Percentiles rank a stretch among this genome's conserved stretches.
phyloP scores from a whole-genome alignment of 495 filamentous ascomycete species.

The Penicillium robsamsonii region DNA sequence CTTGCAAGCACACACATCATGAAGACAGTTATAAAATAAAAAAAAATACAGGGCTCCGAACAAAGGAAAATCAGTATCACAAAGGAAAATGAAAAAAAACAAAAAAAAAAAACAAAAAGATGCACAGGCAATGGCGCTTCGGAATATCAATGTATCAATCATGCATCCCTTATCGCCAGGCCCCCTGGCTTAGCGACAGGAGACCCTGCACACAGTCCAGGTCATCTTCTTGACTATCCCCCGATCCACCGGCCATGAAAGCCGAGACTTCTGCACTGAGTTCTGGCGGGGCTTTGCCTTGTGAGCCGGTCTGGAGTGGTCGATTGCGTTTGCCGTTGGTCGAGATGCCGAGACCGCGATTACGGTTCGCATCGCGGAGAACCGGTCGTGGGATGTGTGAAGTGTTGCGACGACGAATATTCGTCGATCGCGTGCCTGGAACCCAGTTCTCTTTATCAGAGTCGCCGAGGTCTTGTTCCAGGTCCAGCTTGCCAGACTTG shows the following conservation, averaged over 20 bases:
- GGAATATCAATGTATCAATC: conserved; percentile 3
- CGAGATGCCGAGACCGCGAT: conserved; percentile 27
- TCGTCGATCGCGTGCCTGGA: conserved; percentile 48
- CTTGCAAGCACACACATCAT: conserved; percentile 39
- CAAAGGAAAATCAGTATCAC: conserved; percentile 18
- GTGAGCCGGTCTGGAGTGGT: conserved; percentile 27
- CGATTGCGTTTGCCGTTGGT: conserved; percentile 39
- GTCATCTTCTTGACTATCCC: conserved; percentile 64
- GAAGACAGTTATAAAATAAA: conserved; percentile 18
- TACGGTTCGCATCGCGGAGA: conserved; percentile 45
- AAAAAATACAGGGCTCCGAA: conserved; percentile 20
- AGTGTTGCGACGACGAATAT: conserved; percentile 38
- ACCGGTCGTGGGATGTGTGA: conserved; percentile 40
- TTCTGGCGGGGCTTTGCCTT: conserved; percentile 35
- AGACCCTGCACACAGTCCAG: conserved; percentile 77
- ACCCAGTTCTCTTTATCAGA: conserved; percentile 96
- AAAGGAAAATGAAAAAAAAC: conserved; percentile 25
- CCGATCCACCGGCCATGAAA: conserved; percentile 62
- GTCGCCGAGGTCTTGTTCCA: conserved; percentile 57
- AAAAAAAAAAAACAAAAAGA: conserved; percentile 2
- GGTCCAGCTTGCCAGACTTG: conserved; percentile 29
- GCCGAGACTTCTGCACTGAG: conserved; percentile 59
- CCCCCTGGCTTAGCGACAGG: conserved; percentile 68
- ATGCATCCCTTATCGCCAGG: conserved; percentile 48
- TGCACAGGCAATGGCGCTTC: conserved; percentile 6